phyloP scores from a whole-genome alignment of 108 stramenopile genomes.

The Skeletonema menzelii region DNA sequence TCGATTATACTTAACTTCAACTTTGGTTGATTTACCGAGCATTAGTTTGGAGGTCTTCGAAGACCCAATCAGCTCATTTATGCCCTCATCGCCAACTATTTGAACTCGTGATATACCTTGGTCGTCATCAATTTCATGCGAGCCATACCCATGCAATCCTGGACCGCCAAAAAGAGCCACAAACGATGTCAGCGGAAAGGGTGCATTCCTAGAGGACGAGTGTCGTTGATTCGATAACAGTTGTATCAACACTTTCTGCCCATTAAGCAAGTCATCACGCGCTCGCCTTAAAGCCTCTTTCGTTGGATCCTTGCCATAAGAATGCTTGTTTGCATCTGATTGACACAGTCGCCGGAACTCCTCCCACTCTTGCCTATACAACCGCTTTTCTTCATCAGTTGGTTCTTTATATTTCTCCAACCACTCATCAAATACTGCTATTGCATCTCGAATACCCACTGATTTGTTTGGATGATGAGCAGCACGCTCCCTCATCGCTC shows the following conservation, averaged over 20 bases:
- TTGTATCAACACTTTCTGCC: conserved; percentile 7
- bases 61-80: conserved; percentile 15
- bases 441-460: conserved; percentile 21
- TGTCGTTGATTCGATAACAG: background rate
- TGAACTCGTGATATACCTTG: conserved; percentile 4
- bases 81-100: conserved; percentile 4
- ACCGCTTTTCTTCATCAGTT: background rate
- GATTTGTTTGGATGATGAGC: conserved; percentile 25
- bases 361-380: conserved; percentile 23
- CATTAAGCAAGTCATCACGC: conserved; percentile 7
- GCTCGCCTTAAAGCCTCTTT: conserved; percentile 28
- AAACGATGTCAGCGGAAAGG: conserved; percentile 32
- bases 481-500: conserved; percentile 36
- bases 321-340: conserved; percentile 22
- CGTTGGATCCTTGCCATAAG: conserved; percentile 25
- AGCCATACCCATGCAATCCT: conserved; percentile 35
- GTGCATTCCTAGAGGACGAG: background rate
- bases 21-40: background rate
- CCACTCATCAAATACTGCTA: conserved; percentile 35
- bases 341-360: conserved; percentile 9
- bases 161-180: conserved; percentile 29
- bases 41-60: conserved; percentile 8
- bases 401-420: conserved; percentile 18
- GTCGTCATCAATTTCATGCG: conserved; percentile 5
- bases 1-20: conserved; percentile 21